Evolutionary conservation across 257 asterid species (phyloP).

Genomic region (Nicotiana knightiana): DNA sequence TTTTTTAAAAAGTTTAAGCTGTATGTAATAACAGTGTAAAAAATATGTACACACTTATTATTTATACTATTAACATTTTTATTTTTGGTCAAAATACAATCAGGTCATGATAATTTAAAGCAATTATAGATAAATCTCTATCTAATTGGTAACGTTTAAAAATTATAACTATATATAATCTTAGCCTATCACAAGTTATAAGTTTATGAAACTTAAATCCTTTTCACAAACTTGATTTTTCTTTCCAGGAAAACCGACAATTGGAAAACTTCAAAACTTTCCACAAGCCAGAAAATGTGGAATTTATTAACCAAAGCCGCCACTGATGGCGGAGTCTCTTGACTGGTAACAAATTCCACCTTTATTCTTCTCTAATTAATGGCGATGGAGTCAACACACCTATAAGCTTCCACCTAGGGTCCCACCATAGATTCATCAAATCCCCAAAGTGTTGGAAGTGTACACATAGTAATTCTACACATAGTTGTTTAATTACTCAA

Average conservation of each 20-base stretch:
- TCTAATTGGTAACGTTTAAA: no score
- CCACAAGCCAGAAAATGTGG: not conserved
- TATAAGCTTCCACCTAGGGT: not conserved
- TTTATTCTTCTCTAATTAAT: not conserved
- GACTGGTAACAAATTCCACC: not conserved
- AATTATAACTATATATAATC: no score
- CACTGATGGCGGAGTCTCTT: slow-evolving; percentile 4
- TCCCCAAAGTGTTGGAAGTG: not conserved
- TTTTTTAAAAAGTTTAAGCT: no score
- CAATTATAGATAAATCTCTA: no score
- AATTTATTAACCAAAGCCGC: not conserved
- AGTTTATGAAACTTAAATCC: not conserved
- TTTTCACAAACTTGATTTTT: not conserved
- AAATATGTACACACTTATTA: no score
- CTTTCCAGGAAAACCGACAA: not conserved
- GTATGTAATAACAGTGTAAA: no score
- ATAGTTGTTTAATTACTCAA: not conserved
- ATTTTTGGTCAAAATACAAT: no score
- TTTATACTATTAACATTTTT: no score
- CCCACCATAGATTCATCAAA: not conserved
- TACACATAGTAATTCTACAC: not conserved
- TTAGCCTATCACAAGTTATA: not conserved
- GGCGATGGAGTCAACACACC: not conserved
- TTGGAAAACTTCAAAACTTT: not conserved
- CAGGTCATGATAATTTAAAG: no score